Base-by-base conservation (phyloP, 352 stramenopile species). In the Globisporangium uncinulatum region DNA sequence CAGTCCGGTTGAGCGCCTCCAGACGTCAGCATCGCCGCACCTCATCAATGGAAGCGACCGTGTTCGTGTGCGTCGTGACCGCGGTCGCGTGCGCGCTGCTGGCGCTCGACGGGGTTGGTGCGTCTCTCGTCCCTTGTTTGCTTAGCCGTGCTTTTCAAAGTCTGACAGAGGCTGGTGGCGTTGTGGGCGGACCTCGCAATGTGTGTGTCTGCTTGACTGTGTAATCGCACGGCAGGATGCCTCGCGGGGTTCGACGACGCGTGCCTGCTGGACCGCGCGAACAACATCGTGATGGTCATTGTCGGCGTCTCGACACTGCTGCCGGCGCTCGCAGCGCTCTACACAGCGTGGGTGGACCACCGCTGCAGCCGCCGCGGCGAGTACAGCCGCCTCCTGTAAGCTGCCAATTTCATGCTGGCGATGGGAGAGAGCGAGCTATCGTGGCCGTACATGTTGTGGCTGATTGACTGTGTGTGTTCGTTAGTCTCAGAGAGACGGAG, bases 221-320 rank as follows among this genome's bases (percentile, higher is more conserved):
- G 24, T 29, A 29, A 29, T 29, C 24, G 24, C 24, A 29, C 24
- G 24, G 24, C 43, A 48, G 43, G n/a, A 6, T 48, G 43, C 29
- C 19, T 48, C n/a, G 43, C 19, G 21, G 43, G 13, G 14, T 11
- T 20, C 42, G 13, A 20, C 17, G n/a, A 4, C 43, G 43, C 43
- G 7, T 86, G 75, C 37, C 31, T 86, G 41, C 56, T 86, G 34
- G 52, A 69, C n/a, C 53, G 57, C 19, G 36, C 71, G 15, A 76
- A 61, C 69, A 86, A 79, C 57, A 78, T 83, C 51, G 73, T 84
- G 31, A 77, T 86, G 56, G 52, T 75, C n/a, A 79, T 87, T 65
- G 71, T 87, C 20, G 76, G 74, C 32, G 58, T 57, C 44, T 69
- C 63, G 36, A 84, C 73, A 49, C 63, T 89, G 13, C 57, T 79